A percentile compares a stretch with the other conserved stretches of the same genome.
phyloP scores from a whole-genome alignment of 2,329 filamentous ascomycete genomes.

The Cladosporium phlei region DNA sequence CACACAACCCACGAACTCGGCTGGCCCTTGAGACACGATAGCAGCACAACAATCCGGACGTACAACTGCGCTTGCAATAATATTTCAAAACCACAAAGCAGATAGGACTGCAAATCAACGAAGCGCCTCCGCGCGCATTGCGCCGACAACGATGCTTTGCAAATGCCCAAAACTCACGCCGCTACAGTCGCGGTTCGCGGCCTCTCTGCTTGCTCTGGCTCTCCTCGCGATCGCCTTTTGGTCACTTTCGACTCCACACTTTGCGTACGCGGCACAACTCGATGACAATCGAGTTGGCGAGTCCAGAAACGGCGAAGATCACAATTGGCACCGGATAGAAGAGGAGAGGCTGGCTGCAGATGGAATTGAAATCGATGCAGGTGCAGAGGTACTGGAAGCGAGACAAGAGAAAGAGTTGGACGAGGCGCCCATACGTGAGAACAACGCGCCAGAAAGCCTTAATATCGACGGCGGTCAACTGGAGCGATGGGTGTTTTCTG shows the following conservation, averaged over 20 bases:
- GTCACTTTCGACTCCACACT: conserved; percentile 53
- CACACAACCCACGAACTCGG: neutral
- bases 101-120: neutral
- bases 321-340: conserved; percentile 45
- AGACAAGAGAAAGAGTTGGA: conserved; percentile 37
- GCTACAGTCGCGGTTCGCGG: conserved; percentile 67
- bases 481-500: conserved; percentile 61
- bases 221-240: conserved; percentile 59
- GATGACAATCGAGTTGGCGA: conserved; percentile 25
- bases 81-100: neutral
- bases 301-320: conserved; percentile 40
- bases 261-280: conserved; percentile 60
- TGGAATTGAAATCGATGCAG: conserved; percentile 29
- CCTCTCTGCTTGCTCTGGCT: conserved; percentile 59
- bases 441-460: conserved; percentile 59
- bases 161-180: conserved; percentile 55
- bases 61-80: neutral
- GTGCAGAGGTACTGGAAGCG: neutral
- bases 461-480: conserved; percentile 61
- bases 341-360: conserved; percentile 29
- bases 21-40: conserved; percentile 3
- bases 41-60: neutral
- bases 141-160: conserved; percentile 22
- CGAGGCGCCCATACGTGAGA: conserved; percentile 35
- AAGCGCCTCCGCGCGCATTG: conserved; percentile 16